Conservation (phyloP, 495 filamentous ascomycete species). For the Penicillium cataractarum region DNA sequence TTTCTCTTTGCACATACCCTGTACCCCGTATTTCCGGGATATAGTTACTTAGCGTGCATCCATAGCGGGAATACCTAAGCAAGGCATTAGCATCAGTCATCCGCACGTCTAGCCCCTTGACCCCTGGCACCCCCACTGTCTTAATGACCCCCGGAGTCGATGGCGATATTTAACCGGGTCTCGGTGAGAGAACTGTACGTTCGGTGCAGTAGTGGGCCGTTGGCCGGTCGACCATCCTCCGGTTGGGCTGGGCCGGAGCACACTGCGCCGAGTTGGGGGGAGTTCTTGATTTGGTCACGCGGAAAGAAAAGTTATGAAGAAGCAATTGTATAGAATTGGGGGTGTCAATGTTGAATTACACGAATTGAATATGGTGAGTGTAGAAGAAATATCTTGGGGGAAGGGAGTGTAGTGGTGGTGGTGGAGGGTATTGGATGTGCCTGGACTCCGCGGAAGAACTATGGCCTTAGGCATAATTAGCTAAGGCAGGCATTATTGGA, state of each 20-base stretch:
- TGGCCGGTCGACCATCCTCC: constrained; percentile 35
- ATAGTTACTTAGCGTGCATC: constrained; percentile 8
- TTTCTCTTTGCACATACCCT: background rate
- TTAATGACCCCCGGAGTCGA: background rate
- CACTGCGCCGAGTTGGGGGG: constrained; percentile 38
- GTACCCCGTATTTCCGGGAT: background rate
- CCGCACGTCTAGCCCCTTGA: background rate
- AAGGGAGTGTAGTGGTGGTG: background rate
- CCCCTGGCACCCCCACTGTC: background rate
- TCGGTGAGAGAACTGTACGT: constrained; percentile 32
- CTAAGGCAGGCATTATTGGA: too few species aligned
- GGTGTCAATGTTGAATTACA: background rate
- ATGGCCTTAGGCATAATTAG: too few species aligned
- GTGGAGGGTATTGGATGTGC: too few species aligned
- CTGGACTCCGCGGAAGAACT: background rate
- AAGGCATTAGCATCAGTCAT: background rate
- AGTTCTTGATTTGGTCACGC: constrained; percentile 7
- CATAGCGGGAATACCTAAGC: constrained; percentile 13
- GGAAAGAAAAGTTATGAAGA: constrained; percentile 4
- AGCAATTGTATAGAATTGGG: background rate
- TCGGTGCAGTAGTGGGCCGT: constrained; percentile 33
- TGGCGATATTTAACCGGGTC: constrained; percentile 32
- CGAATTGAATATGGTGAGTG: background rate
- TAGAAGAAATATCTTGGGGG: background rate
- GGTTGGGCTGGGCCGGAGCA: constrained; percentile 41